Base-by-base conservation (phyloP, 148 eudicot genomes). In the Rhododendron henanense region DNA sequence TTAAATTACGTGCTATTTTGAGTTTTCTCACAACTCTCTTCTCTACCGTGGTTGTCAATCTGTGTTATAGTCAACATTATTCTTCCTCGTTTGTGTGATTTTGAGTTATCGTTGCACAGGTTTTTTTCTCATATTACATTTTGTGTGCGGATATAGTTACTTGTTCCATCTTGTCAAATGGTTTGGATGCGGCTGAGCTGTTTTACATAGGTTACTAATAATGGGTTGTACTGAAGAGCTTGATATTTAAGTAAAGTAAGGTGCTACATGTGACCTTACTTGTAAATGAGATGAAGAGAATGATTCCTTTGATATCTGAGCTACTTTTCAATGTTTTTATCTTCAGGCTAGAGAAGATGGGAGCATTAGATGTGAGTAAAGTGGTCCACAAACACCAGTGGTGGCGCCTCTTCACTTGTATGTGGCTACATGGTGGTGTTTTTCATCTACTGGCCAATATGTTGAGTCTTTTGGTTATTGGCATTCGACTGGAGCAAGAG, bases 351-450 rank as follows among this genome's bases (percentile, higher is more conserved):
- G 89, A 93, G 89, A 94, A 94, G 91, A 93, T 96, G 99, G 99
- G 99, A 25, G 99, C 96, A 77, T 92, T 96, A 85, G 93, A 91
- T 76, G 94, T 94, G 86, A 59, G 74, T 87, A 94, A 93, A 84
- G 94, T 94, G 84, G 91, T 96, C 25, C 84, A 96, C 79, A 41
- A 76, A 35, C 93, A 93, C 85, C 95, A 96, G 84, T 94, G 93
- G 44, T 96, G 99, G 99, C 99, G 98, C 84, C 93, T 96, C 55
- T 85, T 94, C 89, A 91, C 91, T 47, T 96, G 99, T 88, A 94
- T 96, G 53, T 96, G 99, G 99, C 89, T 96, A 74, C 99, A 96
- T 88, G 99, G 92, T 89, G 99, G 99, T 81, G 96, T 96, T 88
- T 90, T 96, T 25, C 98, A 96, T 91, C 37, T 94, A 75, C 91